Evolutionary conservation across 2,329 filamentous ascomycete species (phyloP).

Genomic region (Dothideomycetidae sp.): DNA sequence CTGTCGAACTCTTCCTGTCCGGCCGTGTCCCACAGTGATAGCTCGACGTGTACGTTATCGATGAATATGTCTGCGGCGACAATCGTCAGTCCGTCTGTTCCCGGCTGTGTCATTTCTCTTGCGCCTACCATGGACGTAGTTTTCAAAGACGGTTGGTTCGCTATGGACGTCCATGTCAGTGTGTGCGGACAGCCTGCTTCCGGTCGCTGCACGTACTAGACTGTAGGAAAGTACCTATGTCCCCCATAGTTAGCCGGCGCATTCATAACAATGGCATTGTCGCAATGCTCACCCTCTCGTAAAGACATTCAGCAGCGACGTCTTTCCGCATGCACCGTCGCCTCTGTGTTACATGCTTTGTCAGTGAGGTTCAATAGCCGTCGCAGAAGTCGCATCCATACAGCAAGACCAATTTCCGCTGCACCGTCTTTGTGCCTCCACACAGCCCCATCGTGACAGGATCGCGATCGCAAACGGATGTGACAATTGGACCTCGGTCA

Average conservation of each 20-base stretch:
- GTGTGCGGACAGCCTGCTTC: neutral
- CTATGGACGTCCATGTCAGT: constrained; percentile 24
- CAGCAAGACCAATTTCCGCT: constrained; percentile 93
- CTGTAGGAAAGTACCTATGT: constrained; percentile 80
- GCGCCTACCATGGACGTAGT: constrained; percentile 87
- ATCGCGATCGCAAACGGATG: too few relatives aligned
- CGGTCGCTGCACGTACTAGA: constrained; percentile 49
- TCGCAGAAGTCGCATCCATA: constrained; percentile 40
- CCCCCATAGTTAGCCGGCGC: constrained; percentile 11
- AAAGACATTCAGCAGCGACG: constrained; percentile 92
- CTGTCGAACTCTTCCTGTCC: constrained; percentile 99
- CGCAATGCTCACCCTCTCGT: constrained; percentile 64
- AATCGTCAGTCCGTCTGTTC: neutral
- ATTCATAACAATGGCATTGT: neutral
- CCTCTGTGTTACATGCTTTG: constrained; percentile 44
- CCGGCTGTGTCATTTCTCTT: neutral
- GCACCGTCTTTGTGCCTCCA: constrained; percentile 55
- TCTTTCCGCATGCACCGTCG: constrained; percentile 95
- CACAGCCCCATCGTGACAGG: constrained; percentile 31
- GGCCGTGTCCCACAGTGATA: constrained; percentile 96
- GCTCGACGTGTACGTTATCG: constrained; percentile 89
- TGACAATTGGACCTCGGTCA: too few relatives aligned
- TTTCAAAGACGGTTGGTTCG: constrained; percentile 96
- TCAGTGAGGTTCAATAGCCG: too few relatives aligned
- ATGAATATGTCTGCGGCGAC: constrained; percentile 73